Conservation (phyloP, 1,139 yeast genomes). For the Sugiyamaella novakii region DNA sequence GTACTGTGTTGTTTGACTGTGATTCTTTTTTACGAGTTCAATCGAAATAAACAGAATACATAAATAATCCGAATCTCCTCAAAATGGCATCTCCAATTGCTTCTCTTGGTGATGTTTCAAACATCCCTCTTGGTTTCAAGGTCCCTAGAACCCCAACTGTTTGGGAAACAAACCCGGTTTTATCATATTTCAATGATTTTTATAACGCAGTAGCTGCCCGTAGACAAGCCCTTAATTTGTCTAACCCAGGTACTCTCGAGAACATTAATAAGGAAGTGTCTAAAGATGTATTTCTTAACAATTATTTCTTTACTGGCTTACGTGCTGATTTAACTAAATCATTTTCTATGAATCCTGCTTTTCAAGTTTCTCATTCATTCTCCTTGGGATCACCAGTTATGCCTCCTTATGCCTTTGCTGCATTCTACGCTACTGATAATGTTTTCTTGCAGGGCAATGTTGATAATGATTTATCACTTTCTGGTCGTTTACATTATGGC, state of each 20-base stretch:
- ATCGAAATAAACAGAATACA: background rate
- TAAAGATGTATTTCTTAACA: conserved; percentile 87
- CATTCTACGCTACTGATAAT: conserved; percentile 85
- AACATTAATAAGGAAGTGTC: conserved; percentile 90
- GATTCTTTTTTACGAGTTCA: too few relatives aligned
- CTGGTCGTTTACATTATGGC: conserved; percentile 90
- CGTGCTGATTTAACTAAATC: conserved; percentile 96
- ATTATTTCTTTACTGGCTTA: conserved; percentile 91
- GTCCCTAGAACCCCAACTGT: conserved; percentile 38
- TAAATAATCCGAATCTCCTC: background rate
- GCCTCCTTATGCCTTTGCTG: conserved; percentile 91
- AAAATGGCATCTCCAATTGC: conserved; percentile 19
- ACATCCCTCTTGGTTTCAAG: conserved; percentile 23
- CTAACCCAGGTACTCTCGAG: conserved; percentile 94
- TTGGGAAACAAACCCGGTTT: conserved; percentile 86
- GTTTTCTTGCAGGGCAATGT: conserved; percentile 88
- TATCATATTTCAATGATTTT: conserved; percentile 76
- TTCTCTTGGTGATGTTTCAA: conserved; percentile 21
- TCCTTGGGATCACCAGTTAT: conserved; percentile 82
- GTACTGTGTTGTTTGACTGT: background rate
- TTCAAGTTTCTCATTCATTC: conserved; percentile 96
- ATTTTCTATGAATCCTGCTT: conserved; percentile 87
- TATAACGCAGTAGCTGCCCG: conserved; percentile 72
- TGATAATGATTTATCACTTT: conserved; percentile 81
- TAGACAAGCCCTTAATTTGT: conserved; percentile 76